Percentiles rank a stretch among this genome's conserved stretches.
Evolutionary conservation across 768 basidiomycete species (phyloP).

Genomic region (Leucocoprinus sp.): DNA sequence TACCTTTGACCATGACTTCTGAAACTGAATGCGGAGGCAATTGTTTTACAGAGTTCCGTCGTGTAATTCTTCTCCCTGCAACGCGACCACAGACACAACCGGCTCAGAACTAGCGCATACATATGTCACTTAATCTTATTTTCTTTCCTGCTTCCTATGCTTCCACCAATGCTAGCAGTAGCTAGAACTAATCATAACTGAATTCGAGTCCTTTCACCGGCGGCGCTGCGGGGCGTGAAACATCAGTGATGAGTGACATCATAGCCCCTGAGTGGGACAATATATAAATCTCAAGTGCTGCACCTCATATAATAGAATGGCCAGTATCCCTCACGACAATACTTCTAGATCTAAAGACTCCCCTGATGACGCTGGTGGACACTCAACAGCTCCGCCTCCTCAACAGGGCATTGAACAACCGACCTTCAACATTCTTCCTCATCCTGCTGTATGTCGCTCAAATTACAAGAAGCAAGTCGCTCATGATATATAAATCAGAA

Average conservation of each 20-base stretch:
- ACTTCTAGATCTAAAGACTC: conserved; percentile 10
- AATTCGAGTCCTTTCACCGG: neutral
- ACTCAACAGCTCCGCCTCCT: conserved; percentile 9
- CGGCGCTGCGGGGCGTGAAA: neutral
- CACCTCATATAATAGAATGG: conserved; percentile 15
- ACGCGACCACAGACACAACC: neutral
- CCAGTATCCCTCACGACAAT: conserved; percentile 19
- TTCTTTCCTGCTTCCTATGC: neutral
- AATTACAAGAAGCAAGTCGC: neutral
- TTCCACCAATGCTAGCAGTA: neutral
- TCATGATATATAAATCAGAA: conserved; percentile 27
- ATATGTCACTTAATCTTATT: too few species aligned
- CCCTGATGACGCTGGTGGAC: neutral
- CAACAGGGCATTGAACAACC: conserved; percentile 24
- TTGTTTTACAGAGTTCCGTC: conserved; percentile 9
- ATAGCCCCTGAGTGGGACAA: neutral
- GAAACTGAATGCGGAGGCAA: neutral
- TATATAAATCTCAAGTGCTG: conserved; percentile 5
- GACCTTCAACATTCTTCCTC: conserved; percentile 45
- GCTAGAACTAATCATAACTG: neutral
- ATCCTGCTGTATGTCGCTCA: conserved; percentile 42
- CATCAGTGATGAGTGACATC: neutral
- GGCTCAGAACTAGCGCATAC: too few species aligned
- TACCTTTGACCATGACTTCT: neutral
- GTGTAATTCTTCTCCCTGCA: neutral